Percentiles rank a stretch among this genome's conserved stretches.
phyloP scores from a whole-genome alignment of 495 filamentous ascomycete genomes.

The Penicillium goetzii region DNA sequence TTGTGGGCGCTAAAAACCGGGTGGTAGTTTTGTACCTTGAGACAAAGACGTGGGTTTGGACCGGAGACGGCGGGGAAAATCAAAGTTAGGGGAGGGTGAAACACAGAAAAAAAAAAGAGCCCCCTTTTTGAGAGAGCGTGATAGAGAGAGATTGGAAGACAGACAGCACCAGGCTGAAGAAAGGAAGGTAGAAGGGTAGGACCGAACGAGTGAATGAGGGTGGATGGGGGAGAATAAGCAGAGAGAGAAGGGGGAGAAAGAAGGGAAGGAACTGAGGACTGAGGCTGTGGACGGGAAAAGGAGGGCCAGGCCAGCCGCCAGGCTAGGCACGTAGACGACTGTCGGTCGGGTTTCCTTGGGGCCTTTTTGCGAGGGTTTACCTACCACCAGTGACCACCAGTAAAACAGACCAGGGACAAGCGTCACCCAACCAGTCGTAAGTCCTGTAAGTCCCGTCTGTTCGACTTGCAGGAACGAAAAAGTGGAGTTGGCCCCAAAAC shows the following conservation, averaged over 20 bases:
- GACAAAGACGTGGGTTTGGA: slow-evolving; percentile 18
- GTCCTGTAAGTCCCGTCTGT: not conserved
- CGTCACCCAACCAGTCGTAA: too few relatives aligned
- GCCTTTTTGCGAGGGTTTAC: too few relatives aligned
- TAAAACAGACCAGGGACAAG: too few relatives aligned
- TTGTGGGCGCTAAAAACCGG: slow-evolving; percentile 18
- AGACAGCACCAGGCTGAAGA: slow-evolving; percentile 32
- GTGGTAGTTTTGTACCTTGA: slow-evolving; percentile 18
- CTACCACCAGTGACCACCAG: too few relatives aligned
- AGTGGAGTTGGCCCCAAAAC: slow-evolving; percentile 27
- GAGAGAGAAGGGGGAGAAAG: slow-evolving; percentile 17
- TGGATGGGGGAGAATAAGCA: slow-evolving; percentile 16
- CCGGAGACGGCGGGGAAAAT: slow-evolving; percentile 4
- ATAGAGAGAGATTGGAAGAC: slow-evolving; percentile 7
- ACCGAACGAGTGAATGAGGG: slow-evolving; percentile 28
- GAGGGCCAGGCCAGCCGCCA: not conserved
- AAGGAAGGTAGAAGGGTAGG: slow-evolving; percentile 21
- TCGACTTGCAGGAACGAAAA: not conserved
- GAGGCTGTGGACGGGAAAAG: slow-evolving; percentile 1
- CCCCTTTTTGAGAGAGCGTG: not conserved
- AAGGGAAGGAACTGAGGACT: slow-evolving; percentile 28
- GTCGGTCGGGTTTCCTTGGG: too few relatives aligned
- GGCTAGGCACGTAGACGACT: too few relatives aligned
- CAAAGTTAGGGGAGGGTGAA: not conserved
- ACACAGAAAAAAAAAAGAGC: not conserved